phyloP scores from a whole-genome alignment of 257 asterid genomes.

The Avicennia marina region DNA sequence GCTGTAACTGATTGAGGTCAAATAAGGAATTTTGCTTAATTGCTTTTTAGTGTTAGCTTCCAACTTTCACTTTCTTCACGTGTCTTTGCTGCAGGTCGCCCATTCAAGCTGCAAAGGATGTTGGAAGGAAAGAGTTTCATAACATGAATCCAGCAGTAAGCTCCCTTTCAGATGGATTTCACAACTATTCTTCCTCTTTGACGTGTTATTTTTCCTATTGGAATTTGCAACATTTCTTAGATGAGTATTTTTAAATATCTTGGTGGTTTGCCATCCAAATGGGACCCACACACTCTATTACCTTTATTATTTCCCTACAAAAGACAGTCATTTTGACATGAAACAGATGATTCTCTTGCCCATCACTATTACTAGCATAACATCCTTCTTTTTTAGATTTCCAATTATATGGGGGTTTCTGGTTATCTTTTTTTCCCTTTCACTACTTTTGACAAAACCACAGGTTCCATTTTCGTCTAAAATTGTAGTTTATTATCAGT shows the following conservation, averaged over 20 bases:
- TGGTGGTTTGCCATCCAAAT: constrained; percentile 12
- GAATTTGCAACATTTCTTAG: too few relatives aligned
- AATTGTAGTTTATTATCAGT: neutral
- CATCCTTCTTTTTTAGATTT: neutral
- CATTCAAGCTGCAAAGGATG: constrained; percentile 27
- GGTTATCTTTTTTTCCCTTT: neutral
- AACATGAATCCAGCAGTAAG: constrained; percentile 42
- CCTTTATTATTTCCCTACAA: too few relatives aligned
- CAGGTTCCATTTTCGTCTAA: neutral
- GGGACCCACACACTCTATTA: constrained; percentile 2
- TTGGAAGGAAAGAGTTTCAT: constrained; percentile 23
- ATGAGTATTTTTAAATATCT: too few relatives aligned
- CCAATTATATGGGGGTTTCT: neutral
- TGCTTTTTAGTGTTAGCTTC: too few relatives aligned
- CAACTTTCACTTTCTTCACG: too few relatives aligned
- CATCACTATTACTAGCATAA: neutral
- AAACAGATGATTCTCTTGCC: too few relatives aligned
- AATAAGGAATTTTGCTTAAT: too few relatives aligned
- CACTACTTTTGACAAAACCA: constrained; percentile 3
- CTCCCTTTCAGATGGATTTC: constrained; percentile 10
- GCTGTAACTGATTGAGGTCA: too few relatives aligned
- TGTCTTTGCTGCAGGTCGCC: constrained; percentile 34
- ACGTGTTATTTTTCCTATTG: too few relatives aligned
- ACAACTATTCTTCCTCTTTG: too few relatives aligned
- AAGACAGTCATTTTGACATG: too few relatives aligned